Percentiles rank a stretch among this genome's conserved stretches.
Evolutionary conservation across 2,329 filamentous ascomycete genomes (phyloP).

Genomic region (Colletotrichum navitas): DNA sequence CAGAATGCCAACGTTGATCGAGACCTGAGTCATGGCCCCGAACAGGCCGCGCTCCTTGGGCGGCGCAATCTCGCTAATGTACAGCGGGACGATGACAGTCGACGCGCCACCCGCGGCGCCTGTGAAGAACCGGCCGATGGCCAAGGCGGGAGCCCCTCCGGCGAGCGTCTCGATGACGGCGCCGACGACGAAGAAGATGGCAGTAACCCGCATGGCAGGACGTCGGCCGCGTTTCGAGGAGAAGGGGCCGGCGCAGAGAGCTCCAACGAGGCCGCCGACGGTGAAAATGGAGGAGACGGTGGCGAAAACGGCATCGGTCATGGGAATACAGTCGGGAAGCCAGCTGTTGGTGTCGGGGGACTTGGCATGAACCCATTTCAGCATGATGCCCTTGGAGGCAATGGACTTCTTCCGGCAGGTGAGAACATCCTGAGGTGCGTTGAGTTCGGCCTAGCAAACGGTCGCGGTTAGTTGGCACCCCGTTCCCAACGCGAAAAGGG

Average conservation of each 20-base stretch:
- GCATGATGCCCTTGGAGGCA: constrained; percentile 46
- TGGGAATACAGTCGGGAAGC: constrained; percentile 85
- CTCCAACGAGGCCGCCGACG: constrained; percentile 86
- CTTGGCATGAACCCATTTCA: constrained; percentile 48
- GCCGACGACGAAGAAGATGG: constrained; percentile 80
- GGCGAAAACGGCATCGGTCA: constrained; percentile 85
- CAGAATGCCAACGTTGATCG: constrained; percentile 92
- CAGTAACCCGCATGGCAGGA: constrained; percentile 81
- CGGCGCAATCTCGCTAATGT: constrained; percentile 92
- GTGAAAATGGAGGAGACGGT: constrained; percentile 93
- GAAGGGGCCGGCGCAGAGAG: constrained; percentile 83
- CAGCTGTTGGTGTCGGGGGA: constrained; percentile 47
- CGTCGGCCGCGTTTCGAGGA: constrained; percentile 82
- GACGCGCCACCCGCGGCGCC: constrained; percentile 89
- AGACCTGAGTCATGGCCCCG: constrained; percentile 87
- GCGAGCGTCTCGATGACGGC: constrained; percentile 82
- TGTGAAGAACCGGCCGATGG: constrained; percentile 80
- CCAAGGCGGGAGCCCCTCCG: constrained; percentile 74
- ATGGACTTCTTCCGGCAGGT: constrained; percentile 77
- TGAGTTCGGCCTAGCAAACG: constrained; percentile 82
- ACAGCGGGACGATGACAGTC: constrained; percentile 93
- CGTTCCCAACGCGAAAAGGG: neutral
- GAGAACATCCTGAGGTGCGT: constrained; percentile 93
- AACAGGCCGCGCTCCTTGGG: constrained; percentile 82
- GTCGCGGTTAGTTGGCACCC: constrained; percentile 10